phyloP scores from a whole-genome alignment of 2,329 filamentous ascomycete genomes.

The Zopfia rhizophila region DNA sequence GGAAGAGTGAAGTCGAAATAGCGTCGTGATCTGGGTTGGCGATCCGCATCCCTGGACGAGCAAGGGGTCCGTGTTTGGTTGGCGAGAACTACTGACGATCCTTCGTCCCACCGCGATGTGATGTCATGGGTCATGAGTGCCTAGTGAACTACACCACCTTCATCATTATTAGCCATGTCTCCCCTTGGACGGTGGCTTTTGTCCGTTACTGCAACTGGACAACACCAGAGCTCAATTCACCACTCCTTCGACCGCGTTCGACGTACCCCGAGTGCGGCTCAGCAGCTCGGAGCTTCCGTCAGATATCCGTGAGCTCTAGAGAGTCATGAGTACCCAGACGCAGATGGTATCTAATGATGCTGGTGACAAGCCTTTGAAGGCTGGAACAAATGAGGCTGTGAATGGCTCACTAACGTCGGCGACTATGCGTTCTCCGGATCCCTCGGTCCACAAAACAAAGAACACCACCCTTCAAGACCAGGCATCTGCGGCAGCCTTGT shows the following conservation, averaged over 20 bases:
- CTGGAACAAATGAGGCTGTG: slow-evolving; percentile 14
- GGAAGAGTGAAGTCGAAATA: slow-evolving; percentile 13
- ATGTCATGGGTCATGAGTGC: slow-evolving; percentile 36
- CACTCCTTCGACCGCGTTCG: neutral
- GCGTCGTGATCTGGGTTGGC: slow-evolving; percentile 23
- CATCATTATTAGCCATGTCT: slow-evolving; percentile 40
- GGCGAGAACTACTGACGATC: slow-evolving; percentile 28
- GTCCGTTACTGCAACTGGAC: slow-evolving; percentile 5
- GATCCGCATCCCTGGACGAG: slow-evolving; percentile 17
- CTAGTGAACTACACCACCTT: slow-evolving; percentile 18
- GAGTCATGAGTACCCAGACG: slow-evolving; percentile 41
- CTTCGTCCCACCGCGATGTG: slow-evolving; percentile 26
- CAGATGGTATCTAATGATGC: slow-evolving; percentile 33
- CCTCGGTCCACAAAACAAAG: slow-evolving; percentile 53
- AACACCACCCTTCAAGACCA: slow-evolving; percentile 55
- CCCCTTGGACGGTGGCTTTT: slow-evolving; percentile 13
- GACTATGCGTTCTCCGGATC: slow-evolving; percentile 53
- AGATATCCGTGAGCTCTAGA: slow-evolving; percentile 16
- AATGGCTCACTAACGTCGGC: slow-evolving; percentile 10
- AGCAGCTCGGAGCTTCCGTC: too few species aligned
- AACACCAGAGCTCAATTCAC: neutral
- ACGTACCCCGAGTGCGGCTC: too few species aligned
- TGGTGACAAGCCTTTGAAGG: slow-evolving; percentile 31
- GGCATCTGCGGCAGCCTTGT: slow-evolving; percentile 71
- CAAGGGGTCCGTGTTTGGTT: slow-evolving; percentile 11